These are phyloP conservation scores for Erysimum cheiri DNA, from an alignment of 441 rosid species.

Conservation along the genomic window DNA sequence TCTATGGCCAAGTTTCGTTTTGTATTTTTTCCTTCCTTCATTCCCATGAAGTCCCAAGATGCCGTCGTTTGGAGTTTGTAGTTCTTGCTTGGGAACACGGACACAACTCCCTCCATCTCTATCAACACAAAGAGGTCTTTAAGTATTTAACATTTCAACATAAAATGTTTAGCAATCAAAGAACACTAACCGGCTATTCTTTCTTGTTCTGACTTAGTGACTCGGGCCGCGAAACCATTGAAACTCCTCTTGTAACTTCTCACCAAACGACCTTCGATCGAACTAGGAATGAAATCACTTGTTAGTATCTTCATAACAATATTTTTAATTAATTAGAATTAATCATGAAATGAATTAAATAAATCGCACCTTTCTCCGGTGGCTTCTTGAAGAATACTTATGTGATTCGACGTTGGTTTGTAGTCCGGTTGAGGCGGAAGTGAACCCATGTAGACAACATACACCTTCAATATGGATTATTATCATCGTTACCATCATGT, in stretches of 20 bases:
- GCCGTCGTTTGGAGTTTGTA: constrained; percentile 31
- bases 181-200: constrained; percentile 25
- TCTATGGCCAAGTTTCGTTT: constrained; percentile 22
- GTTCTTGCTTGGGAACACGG: constrained; percentile 34
- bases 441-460: constrained; percentile 66
- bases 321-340: not conserved
- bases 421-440: constrained; percentile 48
- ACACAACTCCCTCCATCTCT: constrained; percentile 46
- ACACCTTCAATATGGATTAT: constrained; percentile 43
- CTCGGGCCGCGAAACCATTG: constrained; percentile 30
- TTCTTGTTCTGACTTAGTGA: constrained; percentile 29
- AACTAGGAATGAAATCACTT: constrained; percentile 12
- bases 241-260: constrained; percentile 57
- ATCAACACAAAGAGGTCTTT: not conserved
- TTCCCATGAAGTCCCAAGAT: constrained; percentile 42
- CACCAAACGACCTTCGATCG: constrained; percentile 42
- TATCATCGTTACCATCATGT: not conserved
- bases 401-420: constrained; percentile 46
- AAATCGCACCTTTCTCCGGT: constrained; percentile 35
- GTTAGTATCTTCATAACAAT: not conserved
- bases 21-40: constrained; percentile 23
- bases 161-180: not conserved
- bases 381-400: constrained; percentile 45
- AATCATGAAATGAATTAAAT: not conserved
- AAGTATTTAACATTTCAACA: not conserved